Base-by-base conservation (phyloP, 2,329 filamentous ascomycete species). In the Grosmannia huntii region DNA sequence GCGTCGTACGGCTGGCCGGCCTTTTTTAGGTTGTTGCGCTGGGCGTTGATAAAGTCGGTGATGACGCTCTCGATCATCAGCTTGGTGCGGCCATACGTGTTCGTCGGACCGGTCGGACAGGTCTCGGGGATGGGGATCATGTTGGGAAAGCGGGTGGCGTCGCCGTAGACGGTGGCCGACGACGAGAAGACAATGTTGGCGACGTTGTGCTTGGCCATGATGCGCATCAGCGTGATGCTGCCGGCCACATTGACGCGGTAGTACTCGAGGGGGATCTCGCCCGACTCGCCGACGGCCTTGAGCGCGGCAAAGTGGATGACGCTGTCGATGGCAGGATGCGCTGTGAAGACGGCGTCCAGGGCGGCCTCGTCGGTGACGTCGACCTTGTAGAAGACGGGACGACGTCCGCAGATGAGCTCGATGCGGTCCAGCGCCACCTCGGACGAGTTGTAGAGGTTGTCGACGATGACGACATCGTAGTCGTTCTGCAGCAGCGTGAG, bases 51-150 rank as follows among this genome's bases (percentile, higher is more conserved):
- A 67, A 89, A 84, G 73, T 99, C 94, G 65, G 86, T 90, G 71
- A 99, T 96, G 72, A 96, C 85, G 64, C 79, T 81, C 78, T 99
- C 94, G 62, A 96, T 90, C 65, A 86, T 88, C 68, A 89, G 86
- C 79, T 99, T 99, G 64, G 94, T 99, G 74, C 90, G 90, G 63
- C 94, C 95, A 74, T 99, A 99, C 28, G 92, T 90, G 79, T 97
- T 99, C 65, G 94, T 99, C 16, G 94, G 90, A 56, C 90, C 92
- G 62, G 95, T 89, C 61, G 95, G 94, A 80, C 94, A 99, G 73
- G 89, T 79, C 76, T 99, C 94, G 56, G 94, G 94, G 68, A 99
- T 99, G 63, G 94, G 94, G 64, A 99, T 99, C 94, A 99, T 99
- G 80, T 95, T 87, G 65, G 87, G 85, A 75, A 96, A 89, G 70